A percentile compares a stretch with the other conserved stretches of the same genome.
phyloP scores from a whole-genome alignment of 345 rosid species.

The Combretum micranthum region DNA sequence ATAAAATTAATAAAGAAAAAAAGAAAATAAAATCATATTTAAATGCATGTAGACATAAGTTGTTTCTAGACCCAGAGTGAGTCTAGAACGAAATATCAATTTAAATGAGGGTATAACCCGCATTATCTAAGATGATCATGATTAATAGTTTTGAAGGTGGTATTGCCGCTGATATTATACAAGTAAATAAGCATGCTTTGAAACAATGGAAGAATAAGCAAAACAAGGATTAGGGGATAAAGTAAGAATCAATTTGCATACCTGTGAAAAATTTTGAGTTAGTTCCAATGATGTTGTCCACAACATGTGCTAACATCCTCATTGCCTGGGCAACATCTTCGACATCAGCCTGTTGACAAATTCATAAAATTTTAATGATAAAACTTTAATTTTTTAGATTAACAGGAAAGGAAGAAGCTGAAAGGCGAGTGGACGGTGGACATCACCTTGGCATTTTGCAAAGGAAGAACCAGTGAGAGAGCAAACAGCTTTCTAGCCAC shows the following conservation, averaged over 20 bases:
- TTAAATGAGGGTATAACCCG: too few relatives aligned
- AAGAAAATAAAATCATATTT: too few relatives aligned
- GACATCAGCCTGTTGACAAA: conserved; percentile 34
- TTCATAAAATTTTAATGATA: background rate
- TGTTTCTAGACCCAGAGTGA: too few relatives aligned
- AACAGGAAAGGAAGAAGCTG: background rate
- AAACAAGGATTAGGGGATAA: too few relatives aligned
- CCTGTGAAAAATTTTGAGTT: conserved; percentile 35
- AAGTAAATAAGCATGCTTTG: too few relatives aligned
- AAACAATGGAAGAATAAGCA: too few relatives aligned
- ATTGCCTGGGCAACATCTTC: conserved; percentile 40
- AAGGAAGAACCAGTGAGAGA: conserved; percentile 35
- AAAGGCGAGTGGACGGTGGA: background rate
- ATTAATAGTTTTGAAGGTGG: too few relatives aligned
- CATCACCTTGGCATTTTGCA: conserved; percentile 45
- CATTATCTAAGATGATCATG: too few relatives aligned
- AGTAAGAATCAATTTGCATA: background rate
- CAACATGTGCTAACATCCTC: conserved; percentile 34
- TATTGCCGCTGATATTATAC: too few relatives aligned
- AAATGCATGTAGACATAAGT: too few relatives aligned
- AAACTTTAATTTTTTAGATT: background rate
- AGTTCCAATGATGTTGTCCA: conserved; percentile 28
- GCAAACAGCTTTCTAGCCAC: conserved; percentile 57
- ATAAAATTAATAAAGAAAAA: too few relatives aligned
- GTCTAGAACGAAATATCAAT: too few relatives aligned